Base-by-base conservation (phyloP, 345 rosid species). In the Jatropha curcas region DNA sequence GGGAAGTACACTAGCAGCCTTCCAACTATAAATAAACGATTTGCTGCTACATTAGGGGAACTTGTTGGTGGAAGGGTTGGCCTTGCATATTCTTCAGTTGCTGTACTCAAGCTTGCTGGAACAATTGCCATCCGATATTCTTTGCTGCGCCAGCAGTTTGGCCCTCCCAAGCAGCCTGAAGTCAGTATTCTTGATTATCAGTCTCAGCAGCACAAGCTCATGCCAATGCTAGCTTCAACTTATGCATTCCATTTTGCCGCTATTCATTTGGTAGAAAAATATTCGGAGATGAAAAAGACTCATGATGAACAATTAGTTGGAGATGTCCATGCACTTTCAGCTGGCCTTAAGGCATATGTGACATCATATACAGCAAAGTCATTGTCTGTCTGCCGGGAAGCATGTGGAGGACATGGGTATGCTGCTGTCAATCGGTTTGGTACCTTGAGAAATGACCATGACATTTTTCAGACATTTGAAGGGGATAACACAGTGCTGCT, bases 371-470 rank as follows among this genome's bases (percentile, higher is more conserved):
- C 99, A 0, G 93, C 96, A 65, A 91, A 86, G 78, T 83, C 99
- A 16, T 81, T 93, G 80, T 90, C 93, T 48, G 80, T 88, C 65
- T 96, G 99, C 77, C 86, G 99, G 81, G 99, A 96, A 82, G 86
- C 99, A 17, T 93, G 99, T 74, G 99, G 99, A 74, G 98, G 99
- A 52, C 99, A 96, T 81, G 99, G 99, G n/a, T 96, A 96, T 74
- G 99, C 99, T 80, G 99, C 99, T 71, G 97, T 96, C 55, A 96
- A 96, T 82, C 85, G 98, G 43, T 96, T 96, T 82, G 99, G 99
- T 51, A 84, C 77, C 87, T 83, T 96, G 90, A 93, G 99, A 73
- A 96, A 96, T 67, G 99, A 96, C 81, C 99, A 93, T 41, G 98
- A 93, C 77, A 91, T 91, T 82, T 93, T 93, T 74, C 98, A 93